These are phyloP conservation scores for Draba incana DNA, from an alignment of 345 rosid species.

Conservation along the genomic window DNA sequence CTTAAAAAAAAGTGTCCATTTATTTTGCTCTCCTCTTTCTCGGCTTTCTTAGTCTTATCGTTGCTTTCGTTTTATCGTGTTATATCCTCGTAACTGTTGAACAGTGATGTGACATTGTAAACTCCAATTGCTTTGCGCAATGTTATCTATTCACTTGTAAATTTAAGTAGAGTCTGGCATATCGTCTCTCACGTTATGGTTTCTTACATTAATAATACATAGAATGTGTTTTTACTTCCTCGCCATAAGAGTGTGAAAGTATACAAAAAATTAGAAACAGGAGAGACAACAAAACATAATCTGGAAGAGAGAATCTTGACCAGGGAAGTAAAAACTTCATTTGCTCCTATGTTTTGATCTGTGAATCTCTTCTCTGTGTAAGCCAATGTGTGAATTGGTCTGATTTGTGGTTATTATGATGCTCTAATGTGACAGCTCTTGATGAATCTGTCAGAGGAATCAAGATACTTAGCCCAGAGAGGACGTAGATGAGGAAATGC, in stretches of 20 bases:
- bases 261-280: conserved; percentile 35
- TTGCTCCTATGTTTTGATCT: conserved; percentile 35
- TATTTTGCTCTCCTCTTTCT: conserved; percentile 46
- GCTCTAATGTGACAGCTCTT: conserved; percentile 75
- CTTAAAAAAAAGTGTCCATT: conserved; percentile 47
- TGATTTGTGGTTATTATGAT: conserved; percentile 45
- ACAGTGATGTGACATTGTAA: conserved; percentile 39
- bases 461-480: conserved; percentile 78
- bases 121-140: conserved; percentile 37
- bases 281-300: conserved; percentile 37
- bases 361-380: conserved; percentile 40
- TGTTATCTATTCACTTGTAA: conserved; percentile 54
- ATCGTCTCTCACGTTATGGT: conserved; percentile 28
- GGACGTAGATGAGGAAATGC: conserved; percentile 85
- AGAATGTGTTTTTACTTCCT: conserved; percentile 34
- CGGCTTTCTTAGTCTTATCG: conserved; percentile 42
- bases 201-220: conserved; percentile 42
- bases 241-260: conserved; percentile 37
- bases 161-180: conserved; percentile 47
- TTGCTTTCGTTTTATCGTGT: conserved; percentile 43
- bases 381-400: conserved; percentile 26
- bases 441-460: conserved; percentile 89
- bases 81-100: conserved; percentile 50
- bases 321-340: conserved; percentile 30
- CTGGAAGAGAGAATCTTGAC: conserved; percentile 16